Base-by-base conservation (phyloP, 2,329 filamentous ascomycete genomes). In the Monosporascus sp. region DNA sequence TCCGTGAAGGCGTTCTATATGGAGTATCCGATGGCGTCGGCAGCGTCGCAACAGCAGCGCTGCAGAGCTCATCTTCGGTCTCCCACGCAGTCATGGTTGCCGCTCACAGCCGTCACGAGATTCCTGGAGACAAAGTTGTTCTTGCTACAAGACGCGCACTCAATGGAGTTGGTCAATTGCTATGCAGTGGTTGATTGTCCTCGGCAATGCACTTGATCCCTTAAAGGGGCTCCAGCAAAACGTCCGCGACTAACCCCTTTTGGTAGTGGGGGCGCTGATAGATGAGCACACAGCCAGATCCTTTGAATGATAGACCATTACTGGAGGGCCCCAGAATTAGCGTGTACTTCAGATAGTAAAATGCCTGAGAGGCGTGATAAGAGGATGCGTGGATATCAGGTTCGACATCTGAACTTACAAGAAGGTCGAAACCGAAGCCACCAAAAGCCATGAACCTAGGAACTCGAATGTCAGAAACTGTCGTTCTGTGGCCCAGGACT, bases 11-110 rank as follows among this genome's bases (percentile, higher is more conserved):
- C 7, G 86, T 87, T 62, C 86, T 80, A 63, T 89, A 89, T 20
- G 87, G 87, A 25, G 87, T 88, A 58, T 87, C 85, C 37, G 80
- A 79, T 11, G 89, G 86, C 37, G 87, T 86, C 31, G 90, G 87
- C 54, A 91, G 75, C 47, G 81, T 76, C 61, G 82, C 77, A 58
- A 76, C 76, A 59, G 80, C 78, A 57, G 79, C 78, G 56, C 75
- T 75, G 59, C 77, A 73, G 59, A 78, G 78, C 67, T 87, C 82
- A 63, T 86, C 81, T 56, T 86, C 83, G 7, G 80, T 86, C 66
- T 85, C 80, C 81, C 82, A 84, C 47, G 71, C 72, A 55, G 73
- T 73, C 80, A 85, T 85, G 46, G 54, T 67, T 55, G 53, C 48
- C 52, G 22, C 52, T 45, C 51, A 48, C 49, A 20, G 54, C 51